A percentile compares a stretch with the other conserved stretches of the same genome.
Conservation (phyloP, 2,329 filamentous ascomycete genomes). For the Drechslerella dactyloides region DNA sequence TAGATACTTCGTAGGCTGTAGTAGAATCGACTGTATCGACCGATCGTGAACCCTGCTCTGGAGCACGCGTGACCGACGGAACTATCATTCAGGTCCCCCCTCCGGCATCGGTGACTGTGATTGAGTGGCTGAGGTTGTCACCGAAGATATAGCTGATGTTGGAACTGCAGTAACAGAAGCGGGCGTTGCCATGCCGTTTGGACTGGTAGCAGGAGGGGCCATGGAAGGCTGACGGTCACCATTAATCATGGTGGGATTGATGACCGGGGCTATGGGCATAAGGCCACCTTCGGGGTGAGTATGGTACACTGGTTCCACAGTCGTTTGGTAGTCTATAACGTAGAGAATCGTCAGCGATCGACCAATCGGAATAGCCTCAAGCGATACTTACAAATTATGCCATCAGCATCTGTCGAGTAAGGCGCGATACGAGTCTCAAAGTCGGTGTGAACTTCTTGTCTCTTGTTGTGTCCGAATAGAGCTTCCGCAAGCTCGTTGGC, state of each 20-base stretch:
- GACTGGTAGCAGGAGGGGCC: neutral
- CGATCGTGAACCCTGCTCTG: too few species aligned
- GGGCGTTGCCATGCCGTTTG: too few species aligned
- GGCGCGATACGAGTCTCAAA: slow-evolving; percentile 26
- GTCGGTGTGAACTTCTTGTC: slow-evolving; percentile 20
- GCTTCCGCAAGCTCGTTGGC: slow-evolving; percentile 25
- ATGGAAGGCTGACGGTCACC: neutral
- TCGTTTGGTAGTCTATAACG: slow-evolving; percentile 12
- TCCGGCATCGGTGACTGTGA: slow-evolving; percentile 28
- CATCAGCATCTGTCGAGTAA: slow-evolving; percentile 20
- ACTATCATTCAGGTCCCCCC: slow-evolving; percentile 18
- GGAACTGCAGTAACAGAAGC: slow-evolving; percentile 13
- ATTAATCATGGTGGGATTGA: slow-evolving; percentile 21
- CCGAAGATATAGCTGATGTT: slow-evolving; percentile 20
- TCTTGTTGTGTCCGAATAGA: slow-evolving; percentile 11
- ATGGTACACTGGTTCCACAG: slow-evolving; percentile 4
- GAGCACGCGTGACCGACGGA: neutral
- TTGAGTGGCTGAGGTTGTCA: neutral
- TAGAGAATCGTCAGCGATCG: neutral
- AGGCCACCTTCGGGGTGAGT: slow-evolving; percentile 19
- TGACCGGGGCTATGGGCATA: slow-evolving; percentile 25
- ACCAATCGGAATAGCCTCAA: neutral
- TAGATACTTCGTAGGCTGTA: too few species aligned
- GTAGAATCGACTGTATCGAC: too few species aligned
- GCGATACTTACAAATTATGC: slow-evolving; percentile 26